phyloP scores from a whole-genome alignment of 306 rosid genomes.

The Canavalia ensiformis region DNA sequence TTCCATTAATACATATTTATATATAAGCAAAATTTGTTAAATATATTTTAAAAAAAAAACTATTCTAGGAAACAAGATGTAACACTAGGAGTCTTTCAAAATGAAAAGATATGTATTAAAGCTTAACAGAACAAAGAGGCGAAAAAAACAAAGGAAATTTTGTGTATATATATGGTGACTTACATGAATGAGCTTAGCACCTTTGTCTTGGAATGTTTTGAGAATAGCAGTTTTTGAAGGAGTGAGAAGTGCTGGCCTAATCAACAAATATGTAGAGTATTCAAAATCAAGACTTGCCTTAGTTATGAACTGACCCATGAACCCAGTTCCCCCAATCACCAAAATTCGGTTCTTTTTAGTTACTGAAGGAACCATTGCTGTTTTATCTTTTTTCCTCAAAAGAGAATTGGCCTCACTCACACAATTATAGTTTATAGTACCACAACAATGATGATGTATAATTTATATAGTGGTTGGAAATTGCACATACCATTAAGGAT shows the following conservation, averaged over 20 bases:
- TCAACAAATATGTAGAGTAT: conserved; percentile 57
- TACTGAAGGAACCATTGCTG: conserved; percentile 23
- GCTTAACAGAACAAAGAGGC: too few species aligned
- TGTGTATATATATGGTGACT: too few species aligned
- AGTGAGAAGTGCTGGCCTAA: conserved; percentile 47
- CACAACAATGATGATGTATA: background rate
- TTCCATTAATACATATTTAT: too few species aligned
- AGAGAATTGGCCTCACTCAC: background rate
- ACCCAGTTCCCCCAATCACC: conserved; percentile 68
- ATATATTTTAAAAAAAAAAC: too few species aligned
- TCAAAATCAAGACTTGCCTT: conserved; percentile 63
- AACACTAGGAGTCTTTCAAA: too few species aligned
- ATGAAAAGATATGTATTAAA: too few species aligned
- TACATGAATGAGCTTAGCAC: conserved; percentile 64
- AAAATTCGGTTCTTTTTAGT: conserved; percentile 47
- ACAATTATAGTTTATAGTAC: too few species aligned
- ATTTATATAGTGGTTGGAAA: background rate
- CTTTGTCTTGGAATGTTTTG: conserved; percentile 62
- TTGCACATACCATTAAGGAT: background rate
- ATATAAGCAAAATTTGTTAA: too few species aligned
- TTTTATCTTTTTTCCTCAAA: background rate
- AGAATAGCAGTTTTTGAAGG: conserved; percentile 49
- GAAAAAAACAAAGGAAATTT: too few species aligned
- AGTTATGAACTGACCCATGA: conserved; percentile 70
- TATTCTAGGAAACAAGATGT: too few species aligned